Base-by-base conservation (phyloP, 2,329 filamentous ascomycete genomes). In the Hymenoscyphus linearis region DNA sequence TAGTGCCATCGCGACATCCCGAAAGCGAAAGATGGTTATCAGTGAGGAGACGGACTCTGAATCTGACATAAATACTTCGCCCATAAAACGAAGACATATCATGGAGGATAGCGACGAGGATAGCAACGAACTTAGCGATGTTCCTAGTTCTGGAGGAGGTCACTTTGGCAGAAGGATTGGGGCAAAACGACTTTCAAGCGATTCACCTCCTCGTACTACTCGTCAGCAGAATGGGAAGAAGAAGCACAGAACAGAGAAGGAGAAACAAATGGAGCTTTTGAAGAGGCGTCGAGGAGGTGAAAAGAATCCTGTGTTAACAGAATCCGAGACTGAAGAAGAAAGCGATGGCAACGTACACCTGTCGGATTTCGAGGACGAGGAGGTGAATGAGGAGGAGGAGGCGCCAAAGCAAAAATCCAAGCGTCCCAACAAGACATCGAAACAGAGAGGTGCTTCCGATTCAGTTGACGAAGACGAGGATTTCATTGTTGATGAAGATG, bases 401-500 rank as follows among this genome's bases (percentile, higher is more conserved):
- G 57, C 63, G 35, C 37, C 60, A 2, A 52, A 55, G 26, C 37
- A 50, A 4, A 63, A 55, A 13, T 31, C 55, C 35, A 58, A 57
- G 26, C 58, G 25, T 47, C 58, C 34, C 9, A 16, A 26, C 36
- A 40, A 40, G 22, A 50, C 34, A 36, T 26, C 36, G 35, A 60
- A 55, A 25, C 61, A 35, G 12, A 54, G 35, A 56, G 52, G 14
- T 61, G 66, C 31, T 55, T 55, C 56, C 12, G 56, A 64, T 56
- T 59, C 62, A 12, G 60, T 66, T 10, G 60, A 64, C 22, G 68
- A 68, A 13, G 66, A 72, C 16, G 65, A 70, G 18, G 73, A 84
- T 62, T 91, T 91, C 64, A 80, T 93, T 22, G 77, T 81, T 1
- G 78, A 88, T 53, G 85, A 85, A 26, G 85, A 85, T 16, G 80